These are phyloP conservation scores for Alternaria hordeiaustralica DNA, from an alignment of 2,329 filamentous ascomycete species.

Conservation along the genomic window DNA sequence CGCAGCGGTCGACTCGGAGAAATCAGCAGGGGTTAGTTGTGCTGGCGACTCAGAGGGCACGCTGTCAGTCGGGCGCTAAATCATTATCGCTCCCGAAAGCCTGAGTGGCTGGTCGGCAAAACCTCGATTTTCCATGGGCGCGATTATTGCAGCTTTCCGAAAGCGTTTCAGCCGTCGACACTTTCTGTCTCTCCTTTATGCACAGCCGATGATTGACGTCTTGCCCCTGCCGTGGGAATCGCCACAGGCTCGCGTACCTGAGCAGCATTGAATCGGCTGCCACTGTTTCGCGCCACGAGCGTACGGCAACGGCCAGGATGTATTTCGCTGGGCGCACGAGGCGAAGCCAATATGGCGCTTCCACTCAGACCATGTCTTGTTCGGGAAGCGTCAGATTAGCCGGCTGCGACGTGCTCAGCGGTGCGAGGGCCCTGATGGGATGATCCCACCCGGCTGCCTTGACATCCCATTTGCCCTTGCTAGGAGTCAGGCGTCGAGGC, in stretches of 20 bases:
- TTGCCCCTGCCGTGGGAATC: constrained; percentile 30
- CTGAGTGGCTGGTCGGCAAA: constrained; percentile 45
- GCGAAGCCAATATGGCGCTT: constrained; percentile 38
- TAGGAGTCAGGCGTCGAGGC: constrained; percentile 33
- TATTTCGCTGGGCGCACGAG: constrained; percentile 30
- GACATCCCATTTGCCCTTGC: constrained; percentile 47
- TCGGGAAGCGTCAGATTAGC: constrained; percentile 42
- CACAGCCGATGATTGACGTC: constrained; percentile 37
- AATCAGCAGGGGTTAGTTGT: constrained; percentile 40
- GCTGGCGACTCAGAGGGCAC: constrained; percentile 41
- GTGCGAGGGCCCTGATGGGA: constrained; percentile 31
- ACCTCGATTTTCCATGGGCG: constrained; percentile 39
- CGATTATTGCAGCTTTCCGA: constrained; percentile 38
- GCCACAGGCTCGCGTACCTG: constrained; percentile 44
- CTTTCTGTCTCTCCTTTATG: constrained; percentile 43
- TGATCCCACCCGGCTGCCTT: constrained; percentile 34
- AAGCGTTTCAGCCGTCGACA: constrained; percentile 44
- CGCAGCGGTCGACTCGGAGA: constrained; percentile 42
- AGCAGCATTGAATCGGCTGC: constrained; percentile 19
- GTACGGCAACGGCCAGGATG: constrained; percentile 39
- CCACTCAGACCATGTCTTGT: constrained; percentile 30
- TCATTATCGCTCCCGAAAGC: constrained; percentile 31
- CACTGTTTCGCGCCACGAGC: constrained; percentile 34
- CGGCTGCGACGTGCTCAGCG: constrained; percentile 31
- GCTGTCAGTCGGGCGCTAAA: constrained; percentile 47